Evolutionary conservation across 176 grass and related monocot genomes (phyloP), one percentile per base, ranked within the genome.

Genomic region (Paspalum notatum): DNA sequence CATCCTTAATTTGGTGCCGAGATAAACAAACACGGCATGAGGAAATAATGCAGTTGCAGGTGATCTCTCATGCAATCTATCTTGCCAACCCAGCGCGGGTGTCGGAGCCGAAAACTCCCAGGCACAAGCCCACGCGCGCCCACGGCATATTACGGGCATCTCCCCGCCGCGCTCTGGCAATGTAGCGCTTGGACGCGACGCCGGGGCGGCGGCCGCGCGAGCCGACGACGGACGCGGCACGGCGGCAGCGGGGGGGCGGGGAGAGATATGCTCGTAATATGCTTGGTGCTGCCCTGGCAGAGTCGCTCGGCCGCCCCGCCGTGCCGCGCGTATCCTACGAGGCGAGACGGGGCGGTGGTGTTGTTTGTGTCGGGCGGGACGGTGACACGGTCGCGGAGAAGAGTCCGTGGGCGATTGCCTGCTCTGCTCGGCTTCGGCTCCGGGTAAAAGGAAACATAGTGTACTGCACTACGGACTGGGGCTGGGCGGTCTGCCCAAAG

Each of bases 191-290:
- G 74, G 55, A 61, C 13, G 55, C 54, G 73, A 60, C 21, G 74
- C 51, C 18, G 71, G 71, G 71, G 21, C 41, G 55, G 43, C 24
- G 9, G 11, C 32, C 32, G 32, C 32, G 32, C 32, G 32, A 32
- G 32, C 32, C 32, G 12, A 14, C 46, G 46, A 9, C 53, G 53
- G 74, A 49, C 75, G 74, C 57, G 42, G 73, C 54, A 63, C 67
- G 67, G 58, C 22, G 59, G 45, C n/a, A 5, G 20, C 66, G 42
- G 52, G 7, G 52, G 18, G 17, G 22, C 32, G 24, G 62, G 44
- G 13, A 26, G 69, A 54, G 46, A 72, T 83, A 83, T 83, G 58
- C 80, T 7, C 8, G 57, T 64, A 73, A 80, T 72, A 43, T 82
- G 80, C 68, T 21, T 1, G 8, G 26, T 17, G 47, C 44, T 32